A percentile compares a stretch with the other conserved stretches of the same genome.
Evolutionary conservation across 2,329 filamentous ascomycete genomes (phyloP).

Genomic region (Rosellinia necatrix): DNA sequence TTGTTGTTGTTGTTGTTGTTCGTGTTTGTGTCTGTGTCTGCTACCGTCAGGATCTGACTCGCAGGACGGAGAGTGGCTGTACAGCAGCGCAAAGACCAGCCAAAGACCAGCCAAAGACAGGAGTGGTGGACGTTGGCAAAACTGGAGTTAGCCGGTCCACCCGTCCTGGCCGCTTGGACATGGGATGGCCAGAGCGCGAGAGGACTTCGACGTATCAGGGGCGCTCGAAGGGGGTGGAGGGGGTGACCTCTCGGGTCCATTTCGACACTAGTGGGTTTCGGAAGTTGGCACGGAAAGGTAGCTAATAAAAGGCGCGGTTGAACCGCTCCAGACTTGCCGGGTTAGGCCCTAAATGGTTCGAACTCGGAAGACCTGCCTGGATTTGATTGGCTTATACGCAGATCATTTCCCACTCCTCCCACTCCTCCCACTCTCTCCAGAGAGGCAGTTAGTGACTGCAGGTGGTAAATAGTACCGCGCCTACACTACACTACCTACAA

Average conservation of each 20-base stretch:
- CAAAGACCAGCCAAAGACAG: neutral
- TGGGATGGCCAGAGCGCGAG: conserved; percentile 4
- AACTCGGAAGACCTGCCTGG: neutral
- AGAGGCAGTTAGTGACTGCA: too few species aligned
- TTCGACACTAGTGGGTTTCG: conserved; percentile 22
- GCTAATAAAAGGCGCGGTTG: conserved; percentile 11
- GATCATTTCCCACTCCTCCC: neutral
- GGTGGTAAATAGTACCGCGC: too few species aligned
- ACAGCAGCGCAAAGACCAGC: neutral
- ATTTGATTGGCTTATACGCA: neutral
- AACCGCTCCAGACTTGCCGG: conserved; percentile 5
- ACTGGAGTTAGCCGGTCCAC: too few species aligned
- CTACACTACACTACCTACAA: too few species aligned
- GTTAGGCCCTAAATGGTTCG: conserved; percentile 3
- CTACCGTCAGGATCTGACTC: conserved; percentile 19
- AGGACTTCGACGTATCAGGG: conserved; percentile 14
- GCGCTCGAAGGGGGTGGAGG: neutral
- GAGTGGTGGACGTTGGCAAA: too few species aligned
- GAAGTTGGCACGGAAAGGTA: conserved; percentile 18
- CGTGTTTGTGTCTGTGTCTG: neutral
- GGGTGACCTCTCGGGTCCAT: conserved; percentile 11
- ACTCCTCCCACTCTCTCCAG: too few species aligned
- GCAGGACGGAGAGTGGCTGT: conserved; percentile 20
- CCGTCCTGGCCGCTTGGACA: neutral
- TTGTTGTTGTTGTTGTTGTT: neutral